Percentiles rank a stretch among this genome's conserved stretches.
Evolutionary conservation across 2,329 filamentous ascomycete genomes (phyloP).

Genomic region (Apiospora arundinis): DNA sequence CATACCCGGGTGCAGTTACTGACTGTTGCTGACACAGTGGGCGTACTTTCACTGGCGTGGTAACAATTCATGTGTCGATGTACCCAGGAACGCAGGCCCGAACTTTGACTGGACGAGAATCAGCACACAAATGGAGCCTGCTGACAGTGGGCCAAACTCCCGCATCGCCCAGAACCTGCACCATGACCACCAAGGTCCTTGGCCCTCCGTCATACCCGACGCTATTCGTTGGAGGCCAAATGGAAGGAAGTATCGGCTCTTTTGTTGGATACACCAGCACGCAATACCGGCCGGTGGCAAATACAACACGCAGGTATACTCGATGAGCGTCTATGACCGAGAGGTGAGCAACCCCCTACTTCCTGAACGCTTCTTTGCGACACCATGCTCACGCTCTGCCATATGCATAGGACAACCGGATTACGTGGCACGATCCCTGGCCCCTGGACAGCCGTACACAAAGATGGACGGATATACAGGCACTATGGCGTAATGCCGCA

Average conservation of each 20-base stretch:
- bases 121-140: neutral
- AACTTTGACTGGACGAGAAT: neutral
- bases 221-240: neutral
- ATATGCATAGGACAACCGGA: neutral
- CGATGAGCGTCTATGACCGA: neutral
- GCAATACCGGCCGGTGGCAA: neutral
- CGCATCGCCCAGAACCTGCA: rapidly evolving
- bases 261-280: neutral
- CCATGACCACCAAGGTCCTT: neutral
- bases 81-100: neutral
- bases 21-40: neutral
- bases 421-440: neutral
- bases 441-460: too few species aligned
- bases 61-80: neutral
- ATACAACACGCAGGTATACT: neutral
- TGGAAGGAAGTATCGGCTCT: neutral
- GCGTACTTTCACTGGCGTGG: neutral
- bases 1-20: too few species aligned
- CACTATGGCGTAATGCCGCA: neutral
- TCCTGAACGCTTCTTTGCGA: too few species aligned
- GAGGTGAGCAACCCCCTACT: neutral
- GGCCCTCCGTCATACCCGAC: neutral
- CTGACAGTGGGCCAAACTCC: rapidly evolving
- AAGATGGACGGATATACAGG: neutral
- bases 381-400: neutral